Evolutionary conservation across 2,329 filamentous ascomycete species (phyloP), one percentile per base, ranked within the genome.

Genomic region (Coniochaeta prunicola): DNA sequence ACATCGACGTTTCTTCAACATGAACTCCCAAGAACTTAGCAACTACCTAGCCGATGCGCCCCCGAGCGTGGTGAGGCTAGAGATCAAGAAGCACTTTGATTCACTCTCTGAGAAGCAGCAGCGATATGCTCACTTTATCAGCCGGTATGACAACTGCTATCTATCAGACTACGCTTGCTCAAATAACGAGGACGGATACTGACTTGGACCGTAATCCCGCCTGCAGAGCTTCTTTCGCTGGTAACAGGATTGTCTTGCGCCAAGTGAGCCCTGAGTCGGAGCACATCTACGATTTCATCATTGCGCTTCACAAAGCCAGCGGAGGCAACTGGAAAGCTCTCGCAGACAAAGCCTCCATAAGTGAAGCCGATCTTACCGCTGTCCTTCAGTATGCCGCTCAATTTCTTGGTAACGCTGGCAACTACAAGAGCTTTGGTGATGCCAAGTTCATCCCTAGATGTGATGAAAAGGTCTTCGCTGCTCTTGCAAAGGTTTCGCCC

Each of bases 81-180:
- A 91, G 72, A 94, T 97, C 72, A 91, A 91, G 76, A 90, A 91
- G 70, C 93, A 97, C 75, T 99, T 97, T 68, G 89, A 93, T 58
- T 85, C 86, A 36, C 74, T 94, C 61, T 81, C 76, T 57, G 84
- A 90, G 67, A 80, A 89, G 70, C 85, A 96, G 77, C 92, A 93
- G 78, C 87, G 89, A 70, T 97, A 97, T 80, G 90, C 92, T 63
- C 92, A 97, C 76, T 92, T 88, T 70, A 90, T 96, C 70, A 91
- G 87, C 82, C 85, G 83, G 88, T 90, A 80, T 66, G 78, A n/a
- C 36, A n/a, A n/a, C n/a, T n/a, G n/a, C n/a, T n/a, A n/a, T n/a
- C n/a, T n/a, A n/a, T n/a, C n/a, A n/a, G n/a, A n/a, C n/a, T n/a
- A n/a, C n/a, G n/a, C n/a, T n/a, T n/a, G 36, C 36, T n/a, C 15